Base-by-base conservation (phyloP, 2,329 filamentous ascomycete species). In the Pseudogymnoascus verrucosus region DNA sequence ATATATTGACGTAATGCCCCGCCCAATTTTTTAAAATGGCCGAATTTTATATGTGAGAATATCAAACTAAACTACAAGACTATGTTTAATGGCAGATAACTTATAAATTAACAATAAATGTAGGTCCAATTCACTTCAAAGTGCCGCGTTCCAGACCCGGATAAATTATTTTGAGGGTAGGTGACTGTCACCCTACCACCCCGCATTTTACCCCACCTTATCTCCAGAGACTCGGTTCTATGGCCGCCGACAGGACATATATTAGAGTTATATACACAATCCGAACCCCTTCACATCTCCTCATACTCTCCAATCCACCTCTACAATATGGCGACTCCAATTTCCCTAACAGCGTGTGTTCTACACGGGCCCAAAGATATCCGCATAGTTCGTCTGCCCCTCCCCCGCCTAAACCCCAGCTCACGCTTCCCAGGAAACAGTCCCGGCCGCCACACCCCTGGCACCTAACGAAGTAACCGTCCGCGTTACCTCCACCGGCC, bases 401-500 rank as follows among this genome's bases (percentile, higher is more conserved):
- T 76, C 76, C 69, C 65, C 76, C 60, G 70, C 76, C 63, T 70
- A 71, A 66, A 72, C 72, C 62, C 65, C 71, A 26, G 68, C 70
- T 66, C 67, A 71, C 19, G 70, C 76, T 4, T 61, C 63, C 26
- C 73, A 75, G 67, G 69, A 72, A 68, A 66, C 71, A 66, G 66
- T 72, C 60, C 67, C 73, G 74, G 71, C 78, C 78, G 70, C 78
- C 73, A 72, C 77, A 72, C 54, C 84, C 74, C 63, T 71, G 36
- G 67, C 69, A 42, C 71, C 73, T n/a, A 69, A 71, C 66, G 85
- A 89, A 73, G 80, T 90, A 61, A 83, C 89, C 76, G 76, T 90
- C 66, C 79, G 82, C 67, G 80, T 90, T 67, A 83, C 82, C 66
- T 81, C 84, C 67, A 90, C 87, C 3, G 87, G 87, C 28, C 84